Evolutionary conservation across 495 filamentous ascomycete genomes (phyloP).

Genomic region (Xeromyces bisporus): DNA sequence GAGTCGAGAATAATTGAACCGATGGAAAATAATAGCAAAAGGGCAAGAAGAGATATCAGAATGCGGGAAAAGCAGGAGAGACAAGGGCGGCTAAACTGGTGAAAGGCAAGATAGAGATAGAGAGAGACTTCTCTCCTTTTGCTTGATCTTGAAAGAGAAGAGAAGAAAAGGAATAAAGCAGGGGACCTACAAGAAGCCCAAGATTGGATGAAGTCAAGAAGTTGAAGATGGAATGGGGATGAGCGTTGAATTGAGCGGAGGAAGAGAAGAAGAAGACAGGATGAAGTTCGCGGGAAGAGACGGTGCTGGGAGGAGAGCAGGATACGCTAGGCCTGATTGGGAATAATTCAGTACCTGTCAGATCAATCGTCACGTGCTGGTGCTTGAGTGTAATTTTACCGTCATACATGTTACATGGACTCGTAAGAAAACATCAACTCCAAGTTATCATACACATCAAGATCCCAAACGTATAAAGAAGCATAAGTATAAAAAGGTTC

Average conservation of each 20-base stretch:
- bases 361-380: too few species aligned
- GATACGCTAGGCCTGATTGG: too few species aligned
- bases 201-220: too few species aligned
- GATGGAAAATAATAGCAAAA: conserved; percentile 3
- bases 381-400: too few species aligned
- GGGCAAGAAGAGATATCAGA: conserved; percentile 5
- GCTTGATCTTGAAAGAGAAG: too few species aligned
- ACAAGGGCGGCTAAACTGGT: background rate
- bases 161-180: conserved; percentile 9
- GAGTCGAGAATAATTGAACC: conserved; percentile 9
- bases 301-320: background rate
- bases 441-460: too few species aligned
- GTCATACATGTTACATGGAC: too few species aligned
- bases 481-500: too few species aligned
- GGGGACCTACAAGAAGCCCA: conserved; percentile 35
- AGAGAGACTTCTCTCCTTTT: conserved; percentile 8
- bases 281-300: conserved; percentile 2
- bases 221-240: conserved; percentile 7
- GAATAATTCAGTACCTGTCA: too few species aligned
- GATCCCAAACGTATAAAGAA: too few species aligned
- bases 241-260: conserved; percentile 2
- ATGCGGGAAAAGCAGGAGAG: background rate
- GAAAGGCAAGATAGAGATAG: conserved; percentile 7
- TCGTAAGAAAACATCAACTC: too few species aligned
- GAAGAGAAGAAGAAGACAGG: conserved; percentile 3